These are phyloP conservation scores for Chalaropsis thielavioides DNA, from an alignment of 2,329 filamentous ascomycete genomes.

Conservation along the genomic window DNA sequence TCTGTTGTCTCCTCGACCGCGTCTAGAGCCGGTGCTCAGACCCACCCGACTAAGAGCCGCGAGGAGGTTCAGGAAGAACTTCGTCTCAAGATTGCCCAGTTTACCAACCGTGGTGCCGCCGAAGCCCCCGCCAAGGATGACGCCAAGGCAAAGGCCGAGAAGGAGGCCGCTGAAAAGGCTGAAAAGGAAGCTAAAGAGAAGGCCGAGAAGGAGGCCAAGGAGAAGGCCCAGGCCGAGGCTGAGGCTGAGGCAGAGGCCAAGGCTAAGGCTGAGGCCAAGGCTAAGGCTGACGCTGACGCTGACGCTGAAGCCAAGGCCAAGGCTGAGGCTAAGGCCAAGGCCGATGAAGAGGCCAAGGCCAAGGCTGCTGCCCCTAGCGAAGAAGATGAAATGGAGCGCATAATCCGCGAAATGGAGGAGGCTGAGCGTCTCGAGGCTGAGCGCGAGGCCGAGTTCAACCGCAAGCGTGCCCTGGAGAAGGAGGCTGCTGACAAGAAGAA, in stretches of 20 bases:
- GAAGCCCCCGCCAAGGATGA: constrained; percentile 21
- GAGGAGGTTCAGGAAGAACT: constrained; percentile 77
- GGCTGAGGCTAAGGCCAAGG: constrained; percentile 20
- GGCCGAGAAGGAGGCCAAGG: constrained; percentile 27
- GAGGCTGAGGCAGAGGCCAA: constrained; percentile 24
- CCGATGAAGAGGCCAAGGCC: constrained; percentile 22
- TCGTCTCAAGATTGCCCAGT: constrained; percentile 60
- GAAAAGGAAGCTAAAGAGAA: constrained; percentile 26
- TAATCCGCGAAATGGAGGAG: constrained; percentile 49
- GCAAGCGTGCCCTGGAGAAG: constrained; percentile 33
- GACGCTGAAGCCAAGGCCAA: constrained; percentile 23
- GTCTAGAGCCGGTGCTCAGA: constrained; percentile 53
- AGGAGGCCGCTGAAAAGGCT: constrained; percentile 24
- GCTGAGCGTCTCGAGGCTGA: constrained; percentile 28
- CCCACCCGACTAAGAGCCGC: constrained; percentile 57
- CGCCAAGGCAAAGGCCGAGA: constrained; percentile 21
- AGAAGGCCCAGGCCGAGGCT: constrained; percentile 28
- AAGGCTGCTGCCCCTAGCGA: constrained; percentile 26
- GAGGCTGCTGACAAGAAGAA: constrained; percentile 38
- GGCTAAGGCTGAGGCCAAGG: constrained; percentile 22
- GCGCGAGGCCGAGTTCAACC: constrained; percentile 35
- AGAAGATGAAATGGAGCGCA: constrained; percentile 42
- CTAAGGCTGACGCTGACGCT: constrained; percentile 17
- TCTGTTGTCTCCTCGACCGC: constrained; percentile 62
- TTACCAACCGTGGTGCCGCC: constrained; percentile 26